These are phyloP conservation scores for Tylopilus sp. DNA, from an alignment of 1,284 basidiomycete species.

Conservation along the genomic window DNA sequence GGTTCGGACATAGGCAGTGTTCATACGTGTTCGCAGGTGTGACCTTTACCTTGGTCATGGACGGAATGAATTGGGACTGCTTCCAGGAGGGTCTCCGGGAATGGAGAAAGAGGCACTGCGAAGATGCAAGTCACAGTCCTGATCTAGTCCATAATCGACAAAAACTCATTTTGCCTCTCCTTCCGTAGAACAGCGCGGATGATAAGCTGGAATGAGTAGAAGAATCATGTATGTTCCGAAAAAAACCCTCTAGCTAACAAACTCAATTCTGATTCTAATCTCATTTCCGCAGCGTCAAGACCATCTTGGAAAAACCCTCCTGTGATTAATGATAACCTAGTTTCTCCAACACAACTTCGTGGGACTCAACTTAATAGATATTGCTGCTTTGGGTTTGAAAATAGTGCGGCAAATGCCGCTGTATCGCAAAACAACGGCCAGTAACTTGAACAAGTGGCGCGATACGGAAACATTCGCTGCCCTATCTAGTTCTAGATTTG, in stretches of 20 bases:
- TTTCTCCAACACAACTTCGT: conserved; percentile 4
- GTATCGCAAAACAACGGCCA: not conserved
- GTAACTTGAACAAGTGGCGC: conserved; percentile 1
- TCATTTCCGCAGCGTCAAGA: not conserved
- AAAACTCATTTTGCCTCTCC: not conserved
- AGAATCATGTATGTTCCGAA: conserved; percentile 18
- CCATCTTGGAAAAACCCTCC: conserved; percentile 23
- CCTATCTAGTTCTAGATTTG: conserved; percentile 5
- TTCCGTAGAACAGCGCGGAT: conserved; percentile 2
- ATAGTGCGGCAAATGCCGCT: conserved; percentile 11
- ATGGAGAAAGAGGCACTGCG: conserved; percentile 61
- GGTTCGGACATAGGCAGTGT: not conserved
- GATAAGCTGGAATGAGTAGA: conserved; percentile 1
- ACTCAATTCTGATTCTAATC: conserved; percentile 2
- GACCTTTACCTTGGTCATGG: conserved; percentile 70
- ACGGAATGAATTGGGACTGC: conserved; percentile 62
- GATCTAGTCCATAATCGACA: conserved; percentile 16
- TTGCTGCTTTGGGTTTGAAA: conserved; percentile 8
- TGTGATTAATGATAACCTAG: not conserved
- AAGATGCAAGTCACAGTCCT: conserved; percentile 5
- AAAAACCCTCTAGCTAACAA: not conserved
- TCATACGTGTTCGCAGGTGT: conserved; percentile 60
- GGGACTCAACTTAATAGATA: not conserved
- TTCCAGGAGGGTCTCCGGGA: conserved; percentile 72
- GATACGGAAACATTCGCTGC: conserved; percentile 8